Evolutionary conservation across 306 rosid genomes (phyloP), one percentile per base, ranked within the genome.

Genomic region (Vicia sativa): DNA sequence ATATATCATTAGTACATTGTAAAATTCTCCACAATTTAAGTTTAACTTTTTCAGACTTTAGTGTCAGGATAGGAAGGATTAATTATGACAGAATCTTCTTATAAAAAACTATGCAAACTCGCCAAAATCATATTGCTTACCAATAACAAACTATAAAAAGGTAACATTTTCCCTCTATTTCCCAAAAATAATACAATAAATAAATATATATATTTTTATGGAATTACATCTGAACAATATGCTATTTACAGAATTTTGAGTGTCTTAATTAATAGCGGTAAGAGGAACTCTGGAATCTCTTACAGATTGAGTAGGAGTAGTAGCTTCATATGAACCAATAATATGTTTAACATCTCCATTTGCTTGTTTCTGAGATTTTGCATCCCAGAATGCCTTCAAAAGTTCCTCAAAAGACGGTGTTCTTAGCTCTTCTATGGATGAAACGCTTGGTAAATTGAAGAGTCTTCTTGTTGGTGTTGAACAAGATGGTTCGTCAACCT

Each of bases 401-500:
- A 95, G 83, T 73, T 95, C 99, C 63, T 95, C 99, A 67, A 95
- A 95, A 41, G 92, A 82, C 5, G 97, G 99, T 67, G 97, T 95
- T 82, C 85, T 79, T 26, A 95, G 87, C 63, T 95, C 99, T 81
- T 95, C 99, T 41, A 95, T 85, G 25, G 99, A 88, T 35, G 85
- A 78, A 48, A 85, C 75, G 50, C 92, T 88, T 0, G 97, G 97
- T 67, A 95, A 84, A 82, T 88, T 91, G 83, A 95, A 88, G 19
- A 85, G 79, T 74, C 99, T 87, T 77, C 84, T 87, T 77, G 85
- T 86, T 5, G 97, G 99, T n/a, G 95, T 95, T 64, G 99, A 95
- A 84, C 99, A 95, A 46, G 99, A 95, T 68, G 97, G 96, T 82
- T 91, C 97, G 21, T 95, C 97, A 52, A 95, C 95, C 99, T 95